These are phyloP conservation scores for Nigrospora osmanthi DNA, from an alignment of 2,329 filamentous ascomycete genomes.

Conservation along the genomic window DNA sequence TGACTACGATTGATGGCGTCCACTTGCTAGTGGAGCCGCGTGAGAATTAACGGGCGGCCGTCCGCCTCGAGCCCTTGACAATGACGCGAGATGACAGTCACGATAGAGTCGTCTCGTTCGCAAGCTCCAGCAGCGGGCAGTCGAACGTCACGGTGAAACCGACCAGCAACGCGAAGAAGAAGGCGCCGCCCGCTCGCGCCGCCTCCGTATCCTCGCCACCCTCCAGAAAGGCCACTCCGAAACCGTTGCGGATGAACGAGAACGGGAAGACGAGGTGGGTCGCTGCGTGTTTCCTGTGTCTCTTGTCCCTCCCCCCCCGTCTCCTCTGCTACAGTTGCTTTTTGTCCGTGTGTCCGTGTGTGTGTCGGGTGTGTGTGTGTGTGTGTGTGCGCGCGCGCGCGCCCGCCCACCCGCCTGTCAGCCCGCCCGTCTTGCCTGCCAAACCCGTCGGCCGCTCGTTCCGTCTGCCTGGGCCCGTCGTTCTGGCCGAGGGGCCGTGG, in stretches of 20 bases:
- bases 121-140: constrained; percentile 59
- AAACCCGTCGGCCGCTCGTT: too few species aligned
- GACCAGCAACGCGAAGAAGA: constrained; percentile 10
- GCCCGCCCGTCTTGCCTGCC: too few species aligned
- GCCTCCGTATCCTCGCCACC: constrained; percentile 21
- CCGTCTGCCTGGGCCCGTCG: too few species aligned
- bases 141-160: constrained; percentile 59
- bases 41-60: constrained; percentile 8
- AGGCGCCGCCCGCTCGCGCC: constrained; percentile 17
- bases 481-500: too few species aligned
- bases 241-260: constrained; percentile 49
- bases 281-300: constrained; percentile 21
- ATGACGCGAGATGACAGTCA: constrained; percentile 62
- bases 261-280: constrained; percentile 37
- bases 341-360: too few species aligned
- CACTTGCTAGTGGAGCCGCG: constrained; percentile 9
- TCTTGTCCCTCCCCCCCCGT: not conserved
- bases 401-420: too few species aligned
- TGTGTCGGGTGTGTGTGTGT: too few species aligned
- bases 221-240: constrained; percentile 28
- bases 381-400: too few species aligned
- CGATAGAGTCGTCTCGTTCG: constrained; percentile 58
- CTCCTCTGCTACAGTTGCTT: not conserved
- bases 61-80: constrained; percentile 25
- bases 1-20: constrained; percentile 5